Percentiles rank a stretch among this genome's conserved stretches.
phyloP scores from a whole-genome alignment of 208 protist genomes.

The Trichomonas vaginalis region DNA sequence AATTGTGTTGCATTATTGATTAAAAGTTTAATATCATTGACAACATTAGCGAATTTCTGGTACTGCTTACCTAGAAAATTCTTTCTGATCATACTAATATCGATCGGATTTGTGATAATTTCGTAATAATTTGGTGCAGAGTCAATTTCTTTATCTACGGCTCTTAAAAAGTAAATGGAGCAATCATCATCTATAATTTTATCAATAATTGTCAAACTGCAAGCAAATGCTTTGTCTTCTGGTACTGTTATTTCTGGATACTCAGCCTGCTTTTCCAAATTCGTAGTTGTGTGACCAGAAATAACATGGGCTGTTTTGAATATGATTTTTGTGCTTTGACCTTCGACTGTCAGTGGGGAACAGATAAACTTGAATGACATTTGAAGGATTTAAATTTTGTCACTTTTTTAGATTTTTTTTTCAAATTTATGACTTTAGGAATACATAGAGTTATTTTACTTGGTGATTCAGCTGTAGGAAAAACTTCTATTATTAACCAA shows the following conservation, averaged over 20 bases:
- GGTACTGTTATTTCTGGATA: neutral
- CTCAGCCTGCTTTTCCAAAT: neutral
- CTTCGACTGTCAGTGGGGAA: neutral
- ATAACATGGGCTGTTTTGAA: neutral
- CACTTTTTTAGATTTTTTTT: too few species aligned
- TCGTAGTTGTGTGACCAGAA: neutral
- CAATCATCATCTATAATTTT: neutral
- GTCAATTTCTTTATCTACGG: neutral
- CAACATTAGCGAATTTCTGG: neutral
- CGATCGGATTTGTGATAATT: neutral
- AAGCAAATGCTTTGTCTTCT: neutral
- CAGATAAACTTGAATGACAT: neutral
- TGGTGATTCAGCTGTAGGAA: neutral
- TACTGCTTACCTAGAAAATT: neutral
- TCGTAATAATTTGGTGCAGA: neutral
- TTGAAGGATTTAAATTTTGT: too few species aligned
- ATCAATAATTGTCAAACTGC: neutral
- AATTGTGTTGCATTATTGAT: neutral
- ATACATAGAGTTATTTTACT: neutral
- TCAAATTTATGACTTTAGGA: too few species aligned
- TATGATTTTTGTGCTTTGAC: neutral
- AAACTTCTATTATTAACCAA: constrained; percentile 7
- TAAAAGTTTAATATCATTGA: neutral
- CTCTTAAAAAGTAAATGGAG: neutral
- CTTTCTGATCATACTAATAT: neutral